These are phyloP conservation scores for Penicillium nucicola DNA, from an alignment of 495 filamentous ascomycete genomes.

Conservation along the genomic window DNA sequence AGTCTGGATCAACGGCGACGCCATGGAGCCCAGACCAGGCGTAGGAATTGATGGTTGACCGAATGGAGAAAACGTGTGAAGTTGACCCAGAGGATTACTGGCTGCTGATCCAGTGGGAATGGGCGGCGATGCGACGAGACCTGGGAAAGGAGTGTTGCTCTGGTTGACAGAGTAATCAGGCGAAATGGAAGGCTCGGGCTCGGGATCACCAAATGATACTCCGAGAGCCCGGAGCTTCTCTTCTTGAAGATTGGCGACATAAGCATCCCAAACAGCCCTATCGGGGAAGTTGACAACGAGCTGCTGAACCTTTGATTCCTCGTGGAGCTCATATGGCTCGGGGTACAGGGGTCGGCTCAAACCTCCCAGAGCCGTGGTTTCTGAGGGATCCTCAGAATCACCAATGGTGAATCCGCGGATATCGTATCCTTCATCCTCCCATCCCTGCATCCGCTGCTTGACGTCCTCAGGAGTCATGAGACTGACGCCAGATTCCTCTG, in stretches of 20 bases:
- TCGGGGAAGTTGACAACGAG: slow-evolving; percentile 75
- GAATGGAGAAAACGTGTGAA: slow-evolving; percentile 43
- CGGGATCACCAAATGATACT: slow-evolving; percentile 72
- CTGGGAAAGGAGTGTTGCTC: slow-evolving; percentile 48
- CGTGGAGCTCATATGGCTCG: slow-evolving; percentile 54
- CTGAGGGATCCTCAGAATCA: slow-evolving; percentile 30
- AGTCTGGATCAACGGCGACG: slow-evolving; percentile 50
- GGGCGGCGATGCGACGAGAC: slow-evolving; percentile 57
- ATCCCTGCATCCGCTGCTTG: slow-evolving; percentile 60
- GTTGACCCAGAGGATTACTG: slow-evolving; percentile 36
- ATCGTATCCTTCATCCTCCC: slow-evolving; percentile 75
- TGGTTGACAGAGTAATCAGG: slow-evolving; percentile 68
- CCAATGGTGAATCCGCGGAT: slow-evolving; percentile 67
- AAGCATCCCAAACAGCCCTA: slow-evolving; percentile 72
- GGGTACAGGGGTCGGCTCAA: slow-evolving; percentile 76
- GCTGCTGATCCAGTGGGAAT: slow-evolving; percentile 45
- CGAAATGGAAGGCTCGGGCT: slow-evolving; percentile 65
- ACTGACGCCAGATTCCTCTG: slow-evolving; percentile 53
- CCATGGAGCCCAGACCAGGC: slow-evolving; percentile 57
- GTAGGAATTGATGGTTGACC: slow-evolving; percentile 50
- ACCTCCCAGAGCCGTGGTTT: slow-evolving; percentile 33
- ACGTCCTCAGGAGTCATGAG: slow-evolving; percentile 60
- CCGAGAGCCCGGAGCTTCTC: slow-evolving; percentile 88
- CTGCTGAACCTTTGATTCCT: slow-evolving; percentile 48
- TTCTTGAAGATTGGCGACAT: slow-evolving; percentile 77